Evolutionary conservation across 2,329 filamentous ascomycete species (phyloP).

Genomic region (Geosmithia putterillii): DNA sequence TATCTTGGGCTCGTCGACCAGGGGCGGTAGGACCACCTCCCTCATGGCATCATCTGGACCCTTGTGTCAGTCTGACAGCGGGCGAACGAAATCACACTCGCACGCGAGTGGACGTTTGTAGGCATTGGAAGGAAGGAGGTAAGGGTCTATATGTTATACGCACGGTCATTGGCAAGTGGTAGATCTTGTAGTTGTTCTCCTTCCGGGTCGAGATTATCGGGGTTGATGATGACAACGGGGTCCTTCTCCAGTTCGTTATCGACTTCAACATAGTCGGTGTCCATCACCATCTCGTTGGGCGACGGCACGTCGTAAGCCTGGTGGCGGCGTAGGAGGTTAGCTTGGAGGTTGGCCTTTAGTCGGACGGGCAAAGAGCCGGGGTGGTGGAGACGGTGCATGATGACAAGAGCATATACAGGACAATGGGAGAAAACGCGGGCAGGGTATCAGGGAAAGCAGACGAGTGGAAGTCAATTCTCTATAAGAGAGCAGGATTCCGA

Average conservation of each 20-base stretch:
- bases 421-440: not conserved
- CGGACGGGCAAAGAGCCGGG: slow-evolving; percentile 8
- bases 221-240: slow-evolving; percentile 39
- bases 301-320: slow-evolving; percentile 43
- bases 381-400: slow-evolving; percentile 8
- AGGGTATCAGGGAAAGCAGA: not conserved
- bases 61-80: not conserved
- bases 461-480: not conserved
- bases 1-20: slow-evolving; percentile 65
- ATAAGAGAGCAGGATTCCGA: not conserved
- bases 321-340: slow-evolving; percentile 11
- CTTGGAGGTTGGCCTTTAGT: slow-evolving; percentile 12
- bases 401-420: not conserved
- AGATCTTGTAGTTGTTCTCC: slow-evolving; percentile 33
- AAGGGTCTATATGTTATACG: slow-evolving; percentile 12
- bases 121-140: not conserved
- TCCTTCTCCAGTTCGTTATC: slow-evolving; percentile 36
- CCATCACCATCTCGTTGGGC: slow-evolving; percentile 44
- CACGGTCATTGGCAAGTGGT: slow-evolving; percentile 41
- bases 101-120: not conserved
- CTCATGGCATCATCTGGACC: slow-evolving; percentile 69
- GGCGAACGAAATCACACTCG: not conserved
- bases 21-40: slow-evolving; percentile 60
- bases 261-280: slow-evolving; percentile 41
- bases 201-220: slow-evolving; percentile 37